A percentile compares a stretch with the other conserved stretches of the same genome.
Conservation (phyloP, 306 rosid genomes). For the Pyrus bretschneideri region DNA sequence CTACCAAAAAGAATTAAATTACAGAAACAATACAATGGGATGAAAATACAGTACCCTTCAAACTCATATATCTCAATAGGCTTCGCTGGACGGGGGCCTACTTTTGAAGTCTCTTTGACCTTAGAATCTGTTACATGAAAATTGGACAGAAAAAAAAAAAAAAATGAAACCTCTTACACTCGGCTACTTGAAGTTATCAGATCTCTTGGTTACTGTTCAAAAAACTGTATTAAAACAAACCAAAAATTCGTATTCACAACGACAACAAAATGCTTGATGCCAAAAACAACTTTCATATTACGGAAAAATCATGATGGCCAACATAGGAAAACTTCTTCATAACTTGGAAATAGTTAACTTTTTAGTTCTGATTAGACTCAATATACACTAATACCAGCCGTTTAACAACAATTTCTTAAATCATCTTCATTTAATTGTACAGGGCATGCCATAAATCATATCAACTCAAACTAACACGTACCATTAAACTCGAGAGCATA, state of each 20-base stretch:
- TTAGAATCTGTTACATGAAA: slow-evolving; percentile 45
- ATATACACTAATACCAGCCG: not conserved
- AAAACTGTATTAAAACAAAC: not conserved
- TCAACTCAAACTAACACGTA: slow-evolving; percentile 26
- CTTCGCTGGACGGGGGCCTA: slow-evolving; percentile 90
- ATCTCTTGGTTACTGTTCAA: not conserved
- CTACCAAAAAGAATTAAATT: not conserved
- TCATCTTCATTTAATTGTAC: not conserved
- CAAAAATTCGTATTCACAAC: not conserved
- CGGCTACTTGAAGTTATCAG: not conserved
- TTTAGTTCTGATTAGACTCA: not conserved
- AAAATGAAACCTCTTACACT: not conserved
- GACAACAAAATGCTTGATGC: not conserved
- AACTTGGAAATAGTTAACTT: not conserved
- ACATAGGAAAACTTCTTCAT: not conserved
- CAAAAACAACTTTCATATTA: not conserved
- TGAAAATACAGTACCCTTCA: slow-evolving; percentile 53
- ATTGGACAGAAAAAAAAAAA: not conserved
- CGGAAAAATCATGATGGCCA: not conserved
- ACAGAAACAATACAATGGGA: not conserved
- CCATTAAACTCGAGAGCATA: slow-evolving; percentile 65
- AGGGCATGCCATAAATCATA: slow-evolving; percentile 6
- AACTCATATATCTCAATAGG: slow-evolving; percentile 93
- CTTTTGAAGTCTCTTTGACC: slow-evolving; percentile 74
- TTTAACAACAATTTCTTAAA: not conserved